Evolutionary conservation across 352 stramenopile species (phyloP).

Genomic region (Globisporangium paroecandrum): DNA sequence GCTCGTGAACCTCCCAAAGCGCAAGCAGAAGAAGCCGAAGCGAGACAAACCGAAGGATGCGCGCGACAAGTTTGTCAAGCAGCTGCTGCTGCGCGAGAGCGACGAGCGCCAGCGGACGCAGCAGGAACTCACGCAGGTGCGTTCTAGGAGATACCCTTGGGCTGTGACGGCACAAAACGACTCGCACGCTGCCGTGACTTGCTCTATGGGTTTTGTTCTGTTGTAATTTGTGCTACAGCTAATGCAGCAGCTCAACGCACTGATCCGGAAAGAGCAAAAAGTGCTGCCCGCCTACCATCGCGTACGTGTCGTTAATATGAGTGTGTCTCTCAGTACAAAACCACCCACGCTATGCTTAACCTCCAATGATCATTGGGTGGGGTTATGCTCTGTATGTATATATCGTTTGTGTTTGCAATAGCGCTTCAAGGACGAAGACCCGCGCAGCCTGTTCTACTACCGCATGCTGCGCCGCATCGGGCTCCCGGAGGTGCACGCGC

Average conservation of each 20-base stretch:
- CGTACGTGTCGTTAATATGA: slow-evolving; percentile 24
- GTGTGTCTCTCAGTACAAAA: not conserved
- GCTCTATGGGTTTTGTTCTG: not conserved
- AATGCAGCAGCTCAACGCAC: slow-evolving; percentile 63
- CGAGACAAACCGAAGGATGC: slow-evolving; percentile 38
- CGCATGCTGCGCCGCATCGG: slow-evolving; percentile 70
- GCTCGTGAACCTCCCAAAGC: slow-evolving; percentile 8
- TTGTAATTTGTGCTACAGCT: slow-evolving; percentile 28
- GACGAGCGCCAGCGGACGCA: slow-evolving; percentile 31
- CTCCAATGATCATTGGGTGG: not conserved
- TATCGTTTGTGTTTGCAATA: slow-evolving; percentile 12
- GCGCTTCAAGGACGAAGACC: slow-evolving; percentile 64
- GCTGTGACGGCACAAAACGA: not conserved
- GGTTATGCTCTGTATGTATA: not conserved
- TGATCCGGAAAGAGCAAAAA: slow-evolving; percentile 63
- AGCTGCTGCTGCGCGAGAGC: slow-evolving; percentile 34
- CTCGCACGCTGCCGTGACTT: not conserved
- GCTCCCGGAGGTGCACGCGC: slow-evolving; percentile 65
- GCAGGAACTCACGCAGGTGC: slow-evolving; percentile 46
- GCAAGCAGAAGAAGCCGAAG: slow-evolving; percentile 27
- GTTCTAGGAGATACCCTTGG: too few species aligned
- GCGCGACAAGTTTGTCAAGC: slow-evolving; percentile 34
- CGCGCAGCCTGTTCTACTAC: slow-evolving; percentile 71
- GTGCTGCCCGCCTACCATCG: slow-evolving; percentile 42
- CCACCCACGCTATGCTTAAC: not conserved